These are phyloP conservation scores for Heritiera littoralis DNA, from an alignment of 345 rosid species.

Conservation along the genomic window DNA sequence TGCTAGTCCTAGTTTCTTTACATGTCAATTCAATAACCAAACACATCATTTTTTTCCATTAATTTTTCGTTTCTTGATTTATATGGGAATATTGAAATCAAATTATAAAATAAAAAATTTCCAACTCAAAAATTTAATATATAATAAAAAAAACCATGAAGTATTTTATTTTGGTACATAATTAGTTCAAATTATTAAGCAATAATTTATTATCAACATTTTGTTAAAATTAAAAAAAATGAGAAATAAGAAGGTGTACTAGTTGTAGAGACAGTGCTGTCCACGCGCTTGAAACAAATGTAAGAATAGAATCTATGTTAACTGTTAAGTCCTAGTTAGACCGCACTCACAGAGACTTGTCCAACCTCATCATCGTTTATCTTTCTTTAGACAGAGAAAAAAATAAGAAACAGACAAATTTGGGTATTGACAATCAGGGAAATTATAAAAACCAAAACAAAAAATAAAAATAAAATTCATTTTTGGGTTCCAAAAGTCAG, in stretches of 20 bases:
- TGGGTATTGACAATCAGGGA: conserved; percentile 38
- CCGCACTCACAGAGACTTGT: conserved; percentile 15
- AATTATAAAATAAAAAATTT: background rate
- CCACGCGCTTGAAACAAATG: conserved; percentile 6
- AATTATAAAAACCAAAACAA: background rate
- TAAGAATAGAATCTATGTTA: background rate
- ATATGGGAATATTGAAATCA: background rate
- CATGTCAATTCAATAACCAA: background rate
- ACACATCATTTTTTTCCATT: background rate
- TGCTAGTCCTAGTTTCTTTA: background rate
- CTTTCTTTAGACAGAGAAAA: conserved; percentile 28
- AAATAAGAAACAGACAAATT: conserved; percentile 44
- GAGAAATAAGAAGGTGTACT: background rate
- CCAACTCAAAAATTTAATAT: background rate
- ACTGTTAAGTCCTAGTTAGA: conserved; percentile 16
- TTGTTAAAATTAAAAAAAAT: background rate
- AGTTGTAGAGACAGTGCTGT: background rate
- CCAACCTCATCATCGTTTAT: conserved; percentile 22
- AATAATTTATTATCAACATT: background rate
- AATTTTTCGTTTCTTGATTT: background rate
- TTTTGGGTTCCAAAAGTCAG: conserved; percentile 45
- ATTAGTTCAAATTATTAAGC: background rate
- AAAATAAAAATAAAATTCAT: conserved; percentile 10
- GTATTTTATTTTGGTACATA: background rate
- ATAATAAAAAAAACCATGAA: background rate